A percentile compares a stretch with the other conserved stretches of the same genome.
Conservation (phyloP, 2,329 filamentous ascomycete species). For the Alternaria metachromatica region DNA sequence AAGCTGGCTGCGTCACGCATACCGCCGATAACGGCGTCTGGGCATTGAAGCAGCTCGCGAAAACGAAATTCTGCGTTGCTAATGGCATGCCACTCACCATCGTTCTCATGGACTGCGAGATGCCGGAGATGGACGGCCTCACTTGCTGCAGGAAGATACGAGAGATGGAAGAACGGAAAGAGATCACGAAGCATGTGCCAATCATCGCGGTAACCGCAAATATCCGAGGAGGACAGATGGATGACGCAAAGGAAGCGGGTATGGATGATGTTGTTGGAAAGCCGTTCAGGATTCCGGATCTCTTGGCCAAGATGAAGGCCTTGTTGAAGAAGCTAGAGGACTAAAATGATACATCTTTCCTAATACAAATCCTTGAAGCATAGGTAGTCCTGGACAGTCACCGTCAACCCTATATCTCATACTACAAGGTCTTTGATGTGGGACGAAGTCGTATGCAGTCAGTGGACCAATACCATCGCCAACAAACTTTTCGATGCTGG, state of each 20-base stretch:
- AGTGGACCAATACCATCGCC: not conserved
- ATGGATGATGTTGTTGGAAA: constrained; percentile 48
- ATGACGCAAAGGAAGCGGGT: constrained; percentile 36
- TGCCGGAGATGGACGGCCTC: constrained; percentile 50
- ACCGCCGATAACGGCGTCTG: constrained; percentile 45
- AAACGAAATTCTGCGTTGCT: constrained; percentile 20
- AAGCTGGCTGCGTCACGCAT: constrained; percentile 35
- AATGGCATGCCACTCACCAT: constrained; percentile 33
- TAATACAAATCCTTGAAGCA: not conserved
- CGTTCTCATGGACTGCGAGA: constrained; percentile 48
- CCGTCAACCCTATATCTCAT: not conserved
- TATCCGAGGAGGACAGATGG: constrained; percentile 43
- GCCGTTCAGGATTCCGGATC: constrained; percentile 43
- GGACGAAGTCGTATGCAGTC: not conserved
- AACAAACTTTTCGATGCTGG: not conserved
- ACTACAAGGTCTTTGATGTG: too few relatives aligned
- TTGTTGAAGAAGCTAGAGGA: constrained; percentile 23
- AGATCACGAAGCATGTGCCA: constrained; percentile 37
- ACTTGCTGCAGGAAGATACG: constrained; percentile 43
- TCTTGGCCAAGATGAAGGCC: constrained; percentile 35
- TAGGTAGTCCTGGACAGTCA: not conserved
- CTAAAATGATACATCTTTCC: not conserved
- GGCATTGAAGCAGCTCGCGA: constrained; percentile 34
- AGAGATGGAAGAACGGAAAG: constrained; percentile 31
- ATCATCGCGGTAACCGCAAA: constrained; percentile 49